Evolutionary conservation across 805 yeast species (phyloP), one percentile per base, ranked within the genome.

Genomic region (Suhomyces tanzawaensis): DNA sequence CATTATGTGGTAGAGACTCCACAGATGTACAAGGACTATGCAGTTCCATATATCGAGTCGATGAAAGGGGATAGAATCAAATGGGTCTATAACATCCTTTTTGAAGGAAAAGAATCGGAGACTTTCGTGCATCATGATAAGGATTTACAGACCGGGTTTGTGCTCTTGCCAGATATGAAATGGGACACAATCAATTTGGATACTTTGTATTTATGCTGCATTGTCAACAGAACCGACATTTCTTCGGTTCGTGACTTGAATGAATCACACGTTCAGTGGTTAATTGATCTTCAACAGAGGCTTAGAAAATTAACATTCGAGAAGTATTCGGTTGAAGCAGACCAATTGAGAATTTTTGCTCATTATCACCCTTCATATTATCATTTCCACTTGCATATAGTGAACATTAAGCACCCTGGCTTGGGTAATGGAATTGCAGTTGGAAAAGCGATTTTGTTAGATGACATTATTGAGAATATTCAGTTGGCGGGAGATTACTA

Each of bases 311-410:
- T 74, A 2, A 75, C 86, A 4, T 37, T 48, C 18, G 52, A 54
- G 24, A 57, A 46, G 39, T 69, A 42, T 41, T 62, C 78, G 0
- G 49, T 88, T 9, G 58, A 49, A 2, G 49, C 64, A 0, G 82
- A 83, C 53, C 76, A 81, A 48, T 57, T 93, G 48, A 74, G 95
- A 41, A 57, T 89, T 1, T 93, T 85, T 55, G 74, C 93, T 34
- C 99, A 93, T 66, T 85, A 93, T 60, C 98, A 90, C 48, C 99
- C 99, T 0, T 85, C 96, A 0, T 93, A 91, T 59, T 93, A 93
- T 55, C 98, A 93, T 54, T 83, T 93, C 69, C 99, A 93, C 57
- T 74, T 93, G 13, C 99, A 93, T 58, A 82, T 87, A 13, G 95
- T 88, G 14, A 83, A 85, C 51, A 70, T 85, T 4, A 70, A 62